phyloP scores from a whole-genome alignment of 225 moss, liverwort and hornwort species.

The Lunularia cruciata region DNA sequence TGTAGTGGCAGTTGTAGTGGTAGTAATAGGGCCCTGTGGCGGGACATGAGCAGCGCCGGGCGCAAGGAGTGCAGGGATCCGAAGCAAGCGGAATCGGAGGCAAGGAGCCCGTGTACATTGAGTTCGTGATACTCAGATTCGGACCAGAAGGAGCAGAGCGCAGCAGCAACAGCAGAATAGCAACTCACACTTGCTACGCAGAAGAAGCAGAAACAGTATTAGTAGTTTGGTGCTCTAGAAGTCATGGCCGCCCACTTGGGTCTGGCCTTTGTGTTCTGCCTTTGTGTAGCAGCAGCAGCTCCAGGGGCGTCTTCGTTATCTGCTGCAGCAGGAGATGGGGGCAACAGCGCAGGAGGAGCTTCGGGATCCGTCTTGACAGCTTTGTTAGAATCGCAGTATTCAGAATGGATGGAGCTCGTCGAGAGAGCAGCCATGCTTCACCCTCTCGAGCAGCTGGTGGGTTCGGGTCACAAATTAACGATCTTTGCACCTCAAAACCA shows the following conservation, averaged over 20 bases:
- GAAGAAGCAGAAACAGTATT: background rate
- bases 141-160: background rate
- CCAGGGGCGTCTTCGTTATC: background rate
- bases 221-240: constrained; percentile 22
- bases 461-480: constrained; percentile 51
- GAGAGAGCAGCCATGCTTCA: constrained; percentile 86
- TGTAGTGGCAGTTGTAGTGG: background rate
- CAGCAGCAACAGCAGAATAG: background rate
- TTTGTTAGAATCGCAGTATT: constrained; percentile 85
- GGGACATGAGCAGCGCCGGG: constrained; percentile 5
- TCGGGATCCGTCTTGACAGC: constrained; percentile 70
- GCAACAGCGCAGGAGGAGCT: constrained; percentile 26
- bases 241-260: constrained; percentile 41
- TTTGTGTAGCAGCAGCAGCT: constrained; percentile 20
- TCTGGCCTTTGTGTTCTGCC: constrained; percentile 23
- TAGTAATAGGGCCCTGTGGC: background rate
- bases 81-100: background rate
- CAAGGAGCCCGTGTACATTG: background rate
- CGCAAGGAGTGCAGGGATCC: background rate
- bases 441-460: constrained; percentile 70
- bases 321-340: background rate
- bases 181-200: background rate
- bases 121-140: too few relatives aligned
- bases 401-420: constrained; percentile 73
- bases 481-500: constrained; percentile 78